Base-by-base conservation (phyloP, 2,329 filamentous ascomycete species). In the Colletotrichum cuscutae region DNA sequence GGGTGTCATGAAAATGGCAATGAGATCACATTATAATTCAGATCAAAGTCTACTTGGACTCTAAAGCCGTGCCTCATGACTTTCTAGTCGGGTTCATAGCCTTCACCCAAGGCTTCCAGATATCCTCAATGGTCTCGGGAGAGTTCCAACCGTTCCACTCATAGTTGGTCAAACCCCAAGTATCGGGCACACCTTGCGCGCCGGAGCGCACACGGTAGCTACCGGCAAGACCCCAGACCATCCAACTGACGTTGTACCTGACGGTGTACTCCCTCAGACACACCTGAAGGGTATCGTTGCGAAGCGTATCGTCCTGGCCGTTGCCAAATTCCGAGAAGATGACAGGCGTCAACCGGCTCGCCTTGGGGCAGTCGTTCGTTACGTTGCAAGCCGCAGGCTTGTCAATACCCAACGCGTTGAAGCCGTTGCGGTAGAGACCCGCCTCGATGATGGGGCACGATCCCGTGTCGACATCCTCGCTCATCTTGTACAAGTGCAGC, bases 31-130 rank as follows among this genome's bases (percentile, higher is more conserved):
- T 49, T n/a, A 52, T 4, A 22, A 24, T 32, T 62, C 19, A 11
- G 24, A 54, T 22, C 3, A 35, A 19, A 4, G 12, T 22, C 1
- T 35, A 12, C 15, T 61, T n/a, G 57, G 9, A 19, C 19, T 19
- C 13, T 7, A 6, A 8, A 15, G 15, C 2, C 56, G n/a, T 22
- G 30, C 24, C 2, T 35, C 4, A 5, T n/a, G 82, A 82, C 28
- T 77, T 77, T 69, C 83, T 82, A 5, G 81, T 84, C 28, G 80
- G 77, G 46, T 82, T 76, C 85, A 86, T 87, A 11, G 75, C 79
- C 76, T 78, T 75, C 2, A 87, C 81, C 86, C 86, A 88, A 3
- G 86, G 86, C 80, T 86, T 87, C 86, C 86, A 88, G 76, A 84
- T 85, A 63, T 82, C 77, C 74, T 88, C 84, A 35, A 88, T 80